Conservation (phyloP, 106 monocot genomes). For the Triglochin maritima region DNA sequence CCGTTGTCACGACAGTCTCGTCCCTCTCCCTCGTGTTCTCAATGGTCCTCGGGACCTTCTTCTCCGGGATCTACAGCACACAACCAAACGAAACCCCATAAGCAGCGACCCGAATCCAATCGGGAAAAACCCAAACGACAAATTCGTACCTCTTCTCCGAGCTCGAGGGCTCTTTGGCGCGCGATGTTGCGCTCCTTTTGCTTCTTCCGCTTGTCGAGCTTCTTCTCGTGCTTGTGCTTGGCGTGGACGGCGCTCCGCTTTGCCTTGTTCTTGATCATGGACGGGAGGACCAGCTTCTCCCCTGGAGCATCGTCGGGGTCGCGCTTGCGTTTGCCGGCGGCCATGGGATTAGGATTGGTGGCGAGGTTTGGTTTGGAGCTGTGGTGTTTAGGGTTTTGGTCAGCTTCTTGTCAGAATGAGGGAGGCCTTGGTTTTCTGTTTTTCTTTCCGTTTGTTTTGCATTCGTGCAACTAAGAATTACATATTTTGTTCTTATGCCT, state of each 20-base stretch:
- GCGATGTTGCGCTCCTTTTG: conserved; percentile 47
- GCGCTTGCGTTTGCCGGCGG: background rate
- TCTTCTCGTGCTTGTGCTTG: conserved; percentile 80
- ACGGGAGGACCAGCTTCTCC: conserved; percentile 28
- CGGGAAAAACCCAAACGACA: background rate
- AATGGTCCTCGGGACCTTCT: conserved; percentile 49
- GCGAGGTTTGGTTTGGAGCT: no score
- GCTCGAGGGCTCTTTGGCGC: conserved; percentile 54
- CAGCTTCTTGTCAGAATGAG: no score
- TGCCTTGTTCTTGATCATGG: conserved; percentile 82
- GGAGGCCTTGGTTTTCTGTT: no score
- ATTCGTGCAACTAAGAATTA: no score
- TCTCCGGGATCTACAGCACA: conserved; percentile 29
- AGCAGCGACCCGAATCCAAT: background rate
- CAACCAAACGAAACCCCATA: background rate
- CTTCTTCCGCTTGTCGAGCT: conserved; percentile 52
- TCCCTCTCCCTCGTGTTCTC: conserved; percentile 73
- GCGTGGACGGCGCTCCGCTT: conserved; percentile 70
- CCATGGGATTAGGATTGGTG: no score
- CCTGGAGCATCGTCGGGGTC: conserved; percentile 7
- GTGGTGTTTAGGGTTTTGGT: no score
- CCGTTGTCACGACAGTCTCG: conserved; percentile 46
- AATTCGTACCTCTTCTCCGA: conserved; percentile 56
- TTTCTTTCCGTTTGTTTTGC: no score
- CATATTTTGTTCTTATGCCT: no score